Percentiles rank a stretch among this genome's conserved stretches.
Evolutionary conservation across 1,284 basidiomycete genomes (phyloP).

Genomic region (Apiotrichum montevideense): DNA sequence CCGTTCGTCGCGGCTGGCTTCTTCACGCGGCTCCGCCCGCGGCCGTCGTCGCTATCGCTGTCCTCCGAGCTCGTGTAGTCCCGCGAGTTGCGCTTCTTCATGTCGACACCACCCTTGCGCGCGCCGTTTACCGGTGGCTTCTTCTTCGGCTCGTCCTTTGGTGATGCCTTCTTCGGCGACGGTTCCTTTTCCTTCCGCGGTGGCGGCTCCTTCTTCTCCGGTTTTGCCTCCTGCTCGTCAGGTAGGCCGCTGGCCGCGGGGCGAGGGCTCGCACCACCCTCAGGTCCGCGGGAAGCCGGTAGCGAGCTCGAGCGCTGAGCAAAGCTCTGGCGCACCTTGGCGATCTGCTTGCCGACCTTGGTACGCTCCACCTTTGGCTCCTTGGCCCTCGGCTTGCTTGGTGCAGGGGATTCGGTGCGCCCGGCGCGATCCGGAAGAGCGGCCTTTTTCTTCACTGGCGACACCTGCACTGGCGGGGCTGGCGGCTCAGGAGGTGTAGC

Average conservation of each 20-base stretch:
- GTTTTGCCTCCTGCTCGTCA: background rate
- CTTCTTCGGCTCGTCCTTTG: conserved; percentile 1
- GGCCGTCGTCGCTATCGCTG: conserved; percentile 12
- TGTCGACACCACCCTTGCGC: background rate
- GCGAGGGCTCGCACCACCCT: conserved; percentile 16
- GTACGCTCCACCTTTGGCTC: conserved; percentile 10
- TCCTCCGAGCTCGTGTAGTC: conserved; percentile 15
- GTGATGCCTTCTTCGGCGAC: background rate
- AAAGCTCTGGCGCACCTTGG: conserved; percentile 26
- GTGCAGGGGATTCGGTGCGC: conserved; percentile 9
- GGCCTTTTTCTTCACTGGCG: background rate
- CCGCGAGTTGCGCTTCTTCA: conserved; percentile 5
- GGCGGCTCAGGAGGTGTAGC: background rate
- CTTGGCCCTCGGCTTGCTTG: background rate
- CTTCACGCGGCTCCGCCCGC: background rate
- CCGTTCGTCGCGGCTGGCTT: conserved; percentile 5
- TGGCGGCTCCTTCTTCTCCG: background rate
- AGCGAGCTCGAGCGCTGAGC: conserved; percentile 20
- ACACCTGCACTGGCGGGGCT: background rate
- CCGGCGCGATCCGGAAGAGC: background rate
- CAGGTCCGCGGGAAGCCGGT: conserved; percentile 15
- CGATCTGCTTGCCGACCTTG: conserved; percentile 26
- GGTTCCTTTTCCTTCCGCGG: background rate
- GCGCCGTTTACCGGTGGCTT: background rate
- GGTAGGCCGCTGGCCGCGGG: background rate